A percentile compares a stretch with the other conserved stretches of the same genome.
Evolutionary conservation across 306 rosid species (phyloP).

Genomic region (Trifolium pratense): DNA sequence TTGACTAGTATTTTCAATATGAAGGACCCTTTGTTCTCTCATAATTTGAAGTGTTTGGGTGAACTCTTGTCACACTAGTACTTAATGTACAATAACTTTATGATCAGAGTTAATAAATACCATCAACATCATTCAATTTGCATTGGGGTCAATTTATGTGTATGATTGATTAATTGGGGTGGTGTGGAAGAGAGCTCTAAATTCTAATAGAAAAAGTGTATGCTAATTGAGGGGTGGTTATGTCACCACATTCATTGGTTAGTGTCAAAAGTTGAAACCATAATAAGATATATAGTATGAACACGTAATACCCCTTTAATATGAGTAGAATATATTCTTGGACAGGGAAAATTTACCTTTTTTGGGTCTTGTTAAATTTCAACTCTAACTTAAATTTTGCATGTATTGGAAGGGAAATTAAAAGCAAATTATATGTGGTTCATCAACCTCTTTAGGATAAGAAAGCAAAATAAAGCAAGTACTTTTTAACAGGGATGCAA

Average conservation of each 20-base stretch:
- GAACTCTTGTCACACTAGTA: slow-evolving; percentile 42
- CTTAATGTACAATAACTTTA: slow-evolving; percentile 33
- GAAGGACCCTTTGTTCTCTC: slow-evolving; percentile 48
- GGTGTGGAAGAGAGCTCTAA: not conserved
- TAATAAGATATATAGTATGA: slow-evolving; percentile 2
- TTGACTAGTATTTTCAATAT: slow-evolving; percentile 34
- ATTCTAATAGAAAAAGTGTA: slow-evolving; percentile 2
- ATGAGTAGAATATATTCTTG: slow-evolving; percentile 39
- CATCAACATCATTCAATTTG: not conserved
- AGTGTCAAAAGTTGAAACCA: slow-evolving; percentile 36
- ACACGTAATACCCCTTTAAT: slow-evolving; percentile 20
- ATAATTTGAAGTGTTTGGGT: slow-evolving; percentile 63
- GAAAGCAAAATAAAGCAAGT: slow-evolving; percentile 8
- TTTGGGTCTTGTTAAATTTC: slow-evolving; percentile 13
- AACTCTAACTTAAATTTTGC: slow-evolving; percentile 29
- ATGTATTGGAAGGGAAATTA: slow-evolving; percentile 40
- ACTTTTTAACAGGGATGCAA: not conserved
- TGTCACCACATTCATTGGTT: slow-evolving; percentile 34
- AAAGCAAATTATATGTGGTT: slow-evolving; percentile 4
- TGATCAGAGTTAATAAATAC: slow-evolving; percentile 14
- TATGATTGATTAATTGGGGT: slow-evolving; percentile 28
- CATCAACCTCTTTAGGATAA: not conserved
- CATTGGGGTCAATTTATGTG: slow-evolving; percentile 3
- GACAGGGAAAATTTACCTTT: slow-evolving; percentile 1
- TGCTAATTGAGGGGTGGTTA: slow-evolving; percentile 28